These are phyloP conservation scores for Globisporangium acanthophoron DNA, from an alignment of 352 stramenopile species.

Conservation along the genomic window DNA sequence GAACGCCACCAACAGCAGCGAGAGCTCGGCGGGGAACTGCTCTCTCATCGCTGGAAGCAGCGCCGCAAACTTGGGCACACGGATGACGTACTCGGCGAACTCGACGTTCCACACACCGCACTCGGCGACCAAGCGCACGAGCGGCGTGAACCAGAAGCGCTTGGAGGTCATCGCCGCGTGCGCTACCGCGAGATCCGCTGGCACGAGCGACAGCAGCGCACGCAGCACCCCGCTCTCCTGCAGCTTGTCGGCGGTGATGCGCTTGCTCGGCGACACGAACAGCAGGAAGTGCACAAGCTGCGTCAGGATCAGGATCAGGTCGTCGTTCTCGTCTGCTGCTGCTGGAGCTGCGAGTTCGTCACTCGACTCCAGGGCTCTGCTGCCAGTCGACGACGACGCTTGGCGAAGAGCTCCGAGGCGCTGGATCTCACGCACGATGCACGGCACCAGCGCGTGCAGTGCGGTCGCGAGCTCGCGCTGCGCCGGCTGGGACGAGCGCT, in stretches of 20 bases:
- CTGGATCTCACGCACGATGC: constrained; percentile 35
- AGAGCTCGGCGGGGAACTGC: constrained; percentile 25
- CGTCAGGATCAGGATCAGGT: constrained; percentile 37
- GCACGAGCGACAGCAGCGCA: constrained; percentile 33
- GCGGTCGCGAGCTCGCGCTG: constrained; percentile 28
- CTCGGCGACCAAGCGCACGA: constrained; percentile 44
- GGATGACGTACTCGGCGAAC: constrained; percentile 33
- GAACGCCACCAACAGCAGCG: constrained; percentile 33
- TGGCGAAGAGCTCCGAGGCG: constrained; percentile 6
- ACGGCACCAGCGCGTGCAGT: constrained; percentile 34
- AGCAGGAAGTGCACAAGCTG: constrained; percentile 50
- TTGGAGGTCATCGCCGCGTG: neutral
- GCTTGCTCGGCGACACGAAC: constrained; percentile 18
- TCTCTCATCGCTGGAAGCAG: constrained; percentile 22
- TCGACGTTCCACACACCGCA: constrained; percentile 45
- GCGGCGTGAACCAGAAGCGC: constrained; percentile 28
- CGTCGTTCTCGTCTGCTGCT: constrained; percentile 16
- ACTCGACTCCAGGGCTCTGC: no score
- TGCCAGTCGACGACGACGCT: neutral
- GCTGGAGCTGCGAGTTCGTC: neutral
- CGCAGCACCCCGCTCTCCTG: constrained; percentile 43
- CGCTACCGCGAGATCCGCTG: constrained; percentile 2
- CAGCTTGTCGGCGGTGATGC: constrained; percentile 26
- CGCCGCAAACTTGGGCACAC: constrained; percentile 31
- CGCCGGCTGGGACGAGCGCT: constrained; percentile 17